Evolutionary conservation across 176 grass and related monocot genomes (phyloP).

Genomic region (Aegilops longissima): DNA sequence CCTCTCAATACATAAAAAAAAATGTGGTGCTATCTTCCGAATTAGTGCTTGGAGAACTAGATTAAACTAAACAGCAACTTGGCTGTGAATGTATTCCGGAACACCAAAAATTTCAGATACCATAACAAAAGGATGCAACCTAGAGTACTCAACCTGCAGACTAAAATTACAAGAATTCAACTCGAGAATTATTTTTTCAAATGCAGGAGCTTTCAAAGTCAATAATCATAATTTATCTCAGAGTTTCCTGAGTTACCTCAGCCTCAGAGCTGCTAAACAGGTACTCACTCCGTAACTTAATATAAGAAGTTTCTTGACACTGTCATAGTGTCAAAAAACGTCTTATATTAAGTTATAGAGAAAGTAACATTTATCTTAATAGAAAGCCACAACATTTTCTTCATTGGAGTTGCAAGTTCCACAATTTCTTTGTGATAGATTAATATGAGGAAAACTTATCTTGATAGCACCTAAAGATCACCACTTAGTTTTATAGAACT

Average conservation of each 20-base stretch:
- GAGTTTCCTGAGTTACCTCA: background rate
- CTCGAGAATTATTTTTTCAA: background rate
- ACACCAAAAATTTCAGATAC: background rate
- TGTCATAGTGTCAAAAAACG: no score
- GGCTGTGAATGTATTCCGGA: background rate
- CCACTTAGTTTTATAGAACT: background rate
- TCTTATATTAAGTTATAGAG: no score
- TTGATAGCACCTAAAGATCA: background rate
- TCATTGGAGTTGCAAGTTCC: background rate
- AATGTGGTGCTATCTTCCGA: background rate
- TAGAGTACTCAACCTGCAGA: slow-evolving; percentile 2
- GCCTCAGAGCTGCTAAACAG: background rate
- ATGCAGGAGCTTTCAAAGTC: background rate
- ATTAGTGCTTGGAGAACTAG: background rate
- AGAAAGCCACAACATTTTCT: background rate
- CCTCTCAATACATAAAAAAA: background rate
- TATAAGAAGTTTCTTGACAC: no score
- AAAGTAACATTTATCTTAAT: background rate
- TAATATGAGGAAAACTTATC: background rate
- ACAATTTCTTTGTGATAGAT: background rate
- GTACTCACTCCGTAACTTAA: no score
- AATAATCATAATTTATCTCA: background rate
- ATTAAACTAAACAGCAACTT: background rate
- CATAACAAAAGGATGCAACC: background rate
- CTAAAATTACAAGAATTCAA: background rate